These are phyloP conservation scores for Dactylellina parvicollis DNA, from an alignment of 2,329 filamentous ascomycete species.

Conservation along the genomic window DNA sequence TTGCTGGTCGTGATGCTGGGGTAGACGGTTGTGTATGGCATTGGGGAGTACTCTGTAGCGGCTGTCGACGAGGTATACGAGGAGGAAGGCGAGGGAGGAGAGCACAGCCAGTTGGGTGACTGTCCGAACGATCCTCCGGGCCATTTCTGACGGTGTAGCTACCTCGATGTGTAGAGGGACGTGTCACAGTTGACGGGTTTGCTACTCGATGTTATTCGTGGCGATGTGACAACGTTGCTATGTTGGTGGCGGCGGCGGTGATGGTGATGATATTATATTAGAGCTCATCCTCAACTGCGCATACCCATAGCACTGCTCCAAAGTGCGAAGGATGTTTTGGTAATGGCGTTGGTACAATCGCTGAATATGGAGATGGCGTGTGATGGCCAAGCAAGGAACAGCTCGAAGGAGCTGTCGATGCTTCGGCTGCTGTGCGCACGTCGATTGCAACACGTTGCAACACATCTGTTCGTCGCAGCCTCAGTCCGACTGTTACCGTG, in stretches of 20 bases:
- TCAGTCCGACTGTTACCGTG: neutral
- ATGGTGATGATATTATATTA: conserved; percentile 19
- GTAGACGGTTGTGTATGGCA: conserved; percentile 85
- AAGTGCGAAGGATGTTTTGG: neutral
- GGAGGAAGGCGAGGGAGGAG: conserved; percentile 72
- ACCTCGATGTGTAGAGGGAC: conserved; percentile 2
- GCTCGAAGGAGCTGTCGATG: neutral
- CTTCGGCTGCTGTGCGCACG: neutral
- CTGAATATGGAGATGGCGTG: neutral
- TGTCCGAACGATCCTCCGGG: conserved; percentile 64
- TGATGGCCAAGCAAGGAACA: neutral
- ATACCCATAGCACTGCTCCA: conserved; percentile 14
- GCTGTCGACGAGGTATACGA: conserved; percentile 84
- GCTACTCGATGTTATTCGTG: too few relatives aligned
- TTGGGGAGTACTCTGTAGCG: conserved; percentile 87
- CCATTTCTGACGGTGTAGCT: conserved; percentile 53
- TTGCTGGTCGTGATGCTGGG: conserved; percentile 82
- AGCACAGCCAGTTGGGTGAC: conserved; percentile 78
- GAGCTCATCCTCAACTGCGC: conserved; percentile 47
- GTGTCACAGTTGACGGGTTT: conserved; percentile 4
- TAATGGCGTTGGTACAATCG: neutral
- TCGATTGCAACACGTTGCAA: conserved; percentile 16
- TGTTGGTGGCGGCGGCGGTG: conserved; percentile 13
- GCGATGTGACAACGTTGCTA: too few relatives aligned
- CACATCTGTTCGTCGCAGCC: neutral